Evolutionary conservation across 495 filamentous ascomycete species (phyloP).

Genomic region (Neurospora intermedia): DNA sequence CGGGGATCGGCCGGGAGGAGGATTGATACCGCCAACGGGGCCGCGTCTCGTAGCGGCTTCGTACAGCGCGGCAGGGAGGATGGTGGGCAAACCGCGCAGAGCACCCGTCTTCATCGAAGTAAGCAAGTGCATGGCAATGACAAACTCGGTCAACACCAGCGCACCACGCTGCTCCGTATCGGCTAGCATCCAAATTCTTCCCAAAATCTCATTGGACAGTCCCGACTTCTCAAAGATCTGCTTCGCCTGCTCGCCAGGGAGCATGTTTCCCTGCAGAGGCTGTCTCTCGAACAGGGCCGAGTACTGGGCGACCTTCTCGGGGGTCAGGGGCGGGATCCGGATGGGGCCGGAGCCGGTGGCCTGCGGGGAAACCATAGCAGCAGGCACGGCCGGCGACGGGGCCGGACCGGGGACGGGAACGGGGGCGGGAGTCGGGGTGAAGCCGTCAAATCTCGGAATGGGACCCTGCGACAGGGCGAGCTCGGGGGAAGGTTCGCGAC

Average conservation of each 20-base stretch:
- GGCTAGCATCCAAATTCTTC: slow-evolving; percentile 87
- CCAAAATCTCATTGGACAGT: slow-evolving; percentile 80
- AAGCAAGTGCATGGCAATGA: slow-evolving; percentile 96
- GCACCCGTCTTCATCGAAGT: slow-evolving; percentile 78
- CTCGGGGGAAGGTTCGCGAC: slow-evolving; percentile 67
- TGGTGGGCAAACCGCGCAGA: slow-evolving; percentile 66
- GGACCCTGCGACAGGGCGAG: slow-evolving; percentile 63
- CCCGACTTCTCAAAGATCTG: slow-evolving; percentile 88
- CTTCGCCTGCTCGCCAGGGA: slow-evolving; percentile 86
- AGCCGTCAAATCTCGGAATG: slow-evolving; percentile 83
- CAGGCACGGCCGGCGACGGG: slow-evolving; percentile 42
- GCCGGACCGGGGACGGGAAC: slow-evolving; percentile 33
- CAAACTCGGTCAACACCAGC: slow-evolving; percentile 84
- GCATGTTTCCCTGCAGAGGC: slow-evolving; percentile 55
- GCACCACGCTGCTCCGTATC: slow-evolving; percentile 87
- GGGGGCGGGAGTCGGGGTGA: slow-evolving; percentile 36
- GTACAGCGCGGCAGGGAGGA: slow-evolving; percentile 77
- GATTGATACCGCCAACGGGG: slow-evolving; percentile 32
- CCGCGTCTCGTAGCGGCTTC: slow-evolving; percentile 76
- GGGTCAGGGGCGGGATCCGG: slow-evolving; percentile 78
- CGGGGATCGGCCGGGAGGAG: slow-evolving; percentile 22
- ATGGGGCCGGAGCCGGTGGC: slow-evolving; percentile 57
- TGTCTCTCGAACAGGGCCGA: slow-evolving; percentile 78
- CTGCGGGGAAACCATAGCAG: slow-evolving; percentile 33
- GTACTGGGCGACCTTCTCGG: slow-evolving; percentile 85